These are phyloP conservation scores for Aspergillus sparsus DNA, from an alignment of 495 filamentous ascomycete species.

Conservation along the genomic window DNA sequence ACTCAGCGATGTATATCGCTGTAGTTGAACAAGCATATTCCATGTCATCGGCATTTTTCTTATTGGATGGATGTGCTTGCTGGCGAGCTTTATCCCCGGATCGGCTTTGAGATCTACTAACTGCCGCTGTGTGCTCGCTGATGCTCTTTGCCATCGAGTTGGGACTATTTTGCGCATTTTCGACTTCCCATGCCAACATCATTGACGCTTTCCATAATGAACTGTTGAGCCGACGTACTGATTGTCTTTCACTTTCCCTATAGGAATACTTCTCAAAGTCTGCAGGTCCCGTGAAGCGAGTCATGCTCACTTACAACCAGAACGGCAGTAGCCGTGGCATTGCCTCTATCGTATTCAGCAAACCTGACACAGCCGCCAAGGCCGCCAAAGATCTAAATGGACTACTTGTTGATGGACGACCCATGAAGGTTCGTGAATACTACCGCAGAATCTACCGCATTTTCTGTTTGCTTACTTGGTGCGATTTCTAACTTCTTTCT, in stretches of 20 bases:
- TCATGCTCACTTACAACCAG: slow-evolving; percentile 86
- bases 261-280: slow-evolving; percentile 96
- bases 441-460: background rate
- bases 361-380: slow-evolving; percentile 74
- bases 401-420: slow-evolving; percentile 80
- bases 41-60: background rate
- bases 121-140: slow-evolving; percentile 71
- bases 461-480: background rate
- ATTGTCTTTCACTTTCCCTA: slow-evolving; percentile 44
- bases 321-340: slow-evolving; percentile 88
- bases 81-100: background rate
- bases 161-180: slow-evolving; percentile 30
- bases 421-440: slow-evolving; percentile 72
- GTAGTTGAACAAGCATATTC: background rate
- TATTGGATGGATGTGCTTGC: background rate
- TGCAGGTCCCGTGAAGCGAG: slow-evolving; percentile 85
- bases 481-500: slow-evolving; percentile 17
- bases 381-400: slow-evolving; percentile 82
- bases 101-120: slow-evolving; percentile 42
- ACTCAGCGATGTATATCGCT: background rate
- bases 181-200: slow-evolving; percentile 29
- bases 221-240: slow-evolving; percentile 40
- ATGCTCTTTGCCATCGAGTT: slow-evolving; percentile 49
- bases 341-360: slow-evolving; percentile 76
- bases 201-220: slow-evolving; percentile 23